Base-by-base conservation (phyloP, 179 eudicot genomes). In the Corrigiola litoralis region DNA sequence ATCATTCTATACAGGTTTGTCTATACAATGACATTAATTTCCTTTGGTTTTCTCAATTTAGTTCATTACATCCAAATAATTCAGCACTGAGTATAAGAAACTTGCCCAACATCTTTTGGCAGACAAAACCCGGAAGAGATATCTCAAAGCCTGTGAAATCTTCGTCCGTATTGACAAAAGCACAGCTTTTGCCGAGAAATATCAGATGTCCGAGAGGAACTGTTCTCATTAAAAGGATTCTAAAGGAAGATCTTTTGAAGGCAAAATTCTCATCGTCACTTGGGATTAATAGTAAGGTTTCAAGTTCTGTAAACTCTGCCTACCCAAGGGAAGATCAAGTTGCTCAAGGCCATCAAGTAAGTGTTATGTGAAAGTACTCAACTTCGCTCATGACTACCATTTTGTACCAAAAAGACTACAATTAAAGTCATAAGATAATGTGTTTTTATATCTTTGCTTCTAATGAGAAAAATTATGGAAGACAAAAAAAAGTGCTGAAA, bases 171-270 rank as follows among this genome's bases (percentile, higher is more conserved):
- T 18, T 13, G 29, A 62, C 32, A 16, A 13, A 58, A 33, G 57
- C 58, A 20, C 58, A 58, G 50, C 1, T 36, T 29, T 44, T 53
- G 33, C 70, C 55, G 0, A 63, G 52, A 60, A 60, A 32, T 12
- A 60, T 59, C 38, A 67, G 37, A 66, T 78, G 81, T 18, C 75
- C 78, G 12, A 45, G 12, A 18, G 78, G 81, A 46, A 70, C 50
- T 4, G 73, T 78, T 10, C 45, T 51, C 4, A 59, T 74, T 7
- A 70, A 29, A 74, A 65, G 81, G 63, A 21, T 66, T 18, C 72
- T 36, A 56, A 44, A 65, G 28, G 48, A 74, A 61, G 78, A 78
- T 42, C 50, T 65, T 54, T 29, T 63, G 13, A 27, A 17, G 40
- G 42, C 11, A 2, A 69, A 41, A 10, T 38, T 40, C 6, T 0